These are phyloP conservation scores for Aspergillus terreus DNA, from an alignment of 2,329 filamentous ascomycete species.

Conservation along the genomic window DNA sequence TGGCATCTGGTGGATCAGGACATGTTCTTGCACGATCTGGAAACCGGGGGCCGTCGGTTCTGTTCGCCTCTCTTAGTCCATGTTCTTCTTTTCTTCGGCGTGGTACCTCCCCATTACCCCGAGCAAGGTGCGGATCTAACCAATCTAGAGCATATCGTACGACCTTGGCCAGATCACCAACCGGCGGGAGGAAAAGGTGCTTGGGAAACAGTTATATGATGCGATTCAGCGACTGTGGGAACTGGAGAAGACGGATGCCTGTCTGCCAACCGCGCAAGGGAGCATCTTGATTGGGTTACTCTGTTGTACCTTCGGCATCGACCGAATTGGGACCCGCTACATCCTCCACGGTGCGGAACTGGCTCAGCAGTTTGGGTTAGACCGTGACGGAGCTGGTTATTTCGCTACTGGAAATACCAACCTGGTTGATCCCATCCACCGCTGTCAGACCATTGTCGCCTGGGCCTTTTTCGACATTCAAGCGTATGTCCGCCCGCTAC, in stretches of 20 bases:
- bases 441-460: conserved; percentile 18
- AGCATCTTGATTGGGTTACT: conserved; percentile 21
- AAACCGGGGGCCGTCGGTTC: conserved; percentile 11
- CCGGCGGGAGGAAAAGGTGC: conserved; percentile 18
- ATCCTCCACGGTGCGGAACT: conserved; percentile 19
- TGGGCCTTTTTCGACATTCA: conserved; percentile 23
- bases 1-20: conserved; percentile 22
- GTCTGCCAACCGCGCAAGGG: conserved; percentile 17
- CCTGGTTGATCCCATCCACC: conserved; percentile 2
- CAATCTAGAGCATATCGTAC: conserved; percentile 20
- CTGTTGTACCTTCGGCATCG: conserved; percentile 22
- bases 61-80: conserved; percentile 20
- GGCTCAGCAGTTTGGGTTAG: conserved; percentile 7
- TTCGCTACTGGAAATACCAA: conserved; percentile 5
- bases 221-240: conserved; percentile 20
- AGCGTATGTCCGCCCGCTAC: conserved; percentile 8
- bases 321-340: conserved; percentile 19
- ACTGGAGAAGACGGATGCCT: conserved; percentile 7
- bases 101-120: conserved; percentile 10
- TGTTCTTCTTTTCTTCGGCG: conserved; percentile 19
- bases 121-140: conserved; percentile 2
- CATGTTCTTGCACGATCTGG: conserved; percentile 18
- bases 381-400: conserved; percentile 9
- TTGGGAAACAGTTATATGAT: conserved; percentile 18
- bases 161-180: conserved; percentile 19